These are phyloP conservation scores for Hemisphaericaspora xylofermentans DNA, from an alignment of 1,139 yeast genomes.

Conservation along the genomic window DNA sequence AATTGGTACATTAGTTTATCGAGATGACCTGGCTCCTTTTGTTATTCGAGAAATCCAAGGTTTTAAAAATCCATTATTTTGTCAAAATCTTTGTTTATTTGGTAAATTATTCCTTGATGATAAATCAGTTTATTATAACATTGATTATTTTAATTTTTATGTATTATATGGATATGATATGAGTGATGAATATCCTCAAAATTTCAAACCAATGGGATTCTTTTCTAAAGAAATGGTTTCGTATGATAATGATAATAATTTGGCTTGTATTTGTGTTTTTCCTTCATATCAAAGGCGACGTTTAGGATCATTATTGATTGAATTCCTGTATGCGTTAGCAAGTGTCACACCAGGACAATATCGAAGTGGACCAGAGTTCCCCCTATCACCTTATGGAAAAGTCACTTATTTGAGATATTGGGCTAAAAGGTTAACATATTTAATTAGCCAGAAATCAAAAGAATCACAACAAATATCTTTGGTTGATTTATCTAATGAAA, in stretches of 20 bases:
- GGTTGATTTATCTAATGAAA: constrained; percentile 51
- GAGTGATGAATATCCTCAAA: constrained; percentile 14
- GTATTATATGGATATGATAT: constrained; percentile 55
- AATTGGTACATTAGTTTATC: constrained; percentile 69
- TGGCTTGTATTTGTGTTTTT: constrained; percentile 86
- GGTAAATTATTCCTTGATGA: constrained; percentile 90
- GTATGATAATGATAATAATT: constrained; percentile 74
- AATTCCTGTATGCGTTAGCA: constrained; percentile 78
- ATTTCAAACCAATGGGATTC: constrained; percentile 73
- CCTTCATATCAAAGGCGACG: constrained; percentile 87
- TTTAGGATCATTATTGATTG: constrained; percentile 76
- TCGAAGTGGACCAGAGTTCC: constrained; percentile 88
- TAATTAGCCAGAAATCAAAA: constrained; percentile 15
- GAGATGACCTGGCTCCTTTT: constrained; percentile 48
- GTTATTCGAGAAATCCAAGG: constrained; percentile 70
- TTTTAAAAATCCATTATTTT: constrained; percentile 56
- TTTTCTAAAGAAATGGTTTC: constrained; percentile 85
- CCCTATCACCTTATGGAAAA: constrained; percentile 79
- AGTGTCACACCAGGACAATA: constrained; percentile 45
- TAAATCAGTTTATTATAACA: constrained; percentile 80
- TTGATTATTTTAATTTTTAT: constrained; percentile 79
- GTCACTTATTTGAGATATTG: constrained; percentile 75
- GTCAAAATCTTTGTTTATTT: constrained; percentile 81
- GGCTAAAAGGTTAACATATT: constrained; percentile 47
- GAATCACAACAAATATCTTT: constrained; percentile 35